Conservation (phyloP, 1,139 yeast genomes). For the Sugiyamaella sp. region DNA sequence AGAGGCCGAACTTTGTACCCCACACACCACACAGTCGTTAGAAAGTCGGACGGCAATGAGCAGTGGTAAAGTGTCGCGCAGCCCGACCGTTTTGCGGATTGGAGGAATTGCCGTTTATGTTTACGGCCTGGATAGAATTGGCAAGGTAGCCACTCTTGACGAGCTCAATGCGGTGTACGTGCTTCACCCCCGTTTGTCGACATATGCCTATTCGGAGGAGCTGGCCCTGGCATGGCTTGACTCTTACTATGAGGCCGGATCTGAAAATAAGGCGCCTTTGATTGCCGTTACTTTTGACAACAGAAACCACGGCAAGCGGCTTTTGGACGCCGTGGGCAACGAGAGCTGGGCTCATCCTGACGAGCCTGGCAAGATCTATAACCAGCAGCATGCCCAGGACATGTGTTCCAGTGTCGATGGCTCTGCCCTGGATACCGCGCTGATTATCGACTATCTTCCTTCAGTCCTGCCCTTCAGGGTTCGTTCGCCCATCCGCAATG, state of each 20-base stretch:
- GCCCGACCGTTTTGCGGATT: conserved; percentile 18
- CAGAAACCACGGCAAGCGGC: conserved; percentile 63
- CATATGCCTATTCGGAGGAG: conserved; percentile 28
- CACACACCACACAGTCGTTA: background rate
- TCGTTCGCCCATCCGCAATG: conserved; percentile 18
- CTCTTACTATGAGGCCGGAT: conserved; percentile 8
- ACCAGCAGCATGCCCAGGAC: conserved; percentile 56
- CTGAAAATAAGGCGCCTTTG: conserved; percentile 15
- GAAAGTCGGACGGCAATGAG: background rate
- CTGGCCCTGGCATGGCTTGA: conserved; percentile 32
- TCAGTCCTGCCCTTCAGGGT: conserved; percentile 39
- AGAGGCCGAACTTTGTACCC: background rate
- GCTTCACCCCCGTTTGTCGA: conserved; percentile 35
- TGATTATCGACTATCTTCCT: conserved; percentile 55
- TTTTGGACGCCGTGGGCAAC: conserved; percentile 46
- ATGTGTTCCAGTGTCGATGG: conserved; percentile 58
- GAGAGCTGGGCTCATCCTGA: conserved; percentile 46
- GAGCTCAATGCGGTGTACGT: conserved; percentile 32
- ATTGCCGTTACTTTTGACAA: conserved; percentile 60
- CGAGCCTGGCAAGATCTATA: conserved; percentile 40
- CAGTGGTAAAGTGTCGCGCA: background rate
- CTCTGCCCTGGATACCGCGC: conserved; percentile 52
- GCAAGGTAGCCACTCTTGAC: conserved; percentile 23
- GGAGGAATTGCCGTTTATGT: conserved; percentile 37
- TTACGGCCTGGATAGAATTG: conserved; percentile 32